Evolutionary conservation across 2,329 filamentous ascomycete species (phyloP), one percentile per base, ranked within the genome.

Genomic region (Emmonsia crescens): DNA sequence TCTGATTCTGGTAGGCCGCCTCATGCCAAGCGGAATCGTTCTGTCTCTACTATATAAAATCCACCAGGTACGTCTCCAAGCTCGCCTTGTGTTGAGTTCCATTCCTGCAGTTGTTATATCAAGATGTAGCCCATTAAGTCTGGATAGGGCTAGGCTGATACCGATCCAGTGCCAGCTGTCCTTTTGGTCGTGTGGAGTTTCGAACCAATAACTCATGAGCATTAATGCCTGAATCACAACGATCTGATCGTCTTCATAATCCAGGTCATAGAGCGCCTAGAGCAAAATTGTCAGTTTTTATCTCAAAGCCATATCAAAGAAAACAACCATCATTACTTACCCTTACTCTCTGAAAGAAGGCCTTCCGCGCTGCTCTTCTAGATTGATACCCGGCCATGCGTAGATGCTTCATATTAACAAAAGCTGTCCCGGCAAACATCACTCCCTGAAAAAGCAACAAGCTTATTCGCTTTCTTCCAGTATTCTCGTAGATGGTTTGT

Each of bases 111-210:
- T 88, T 38, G 83, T 83, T 1, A 91, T 91, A 69, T 96, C 89
- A 65, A 92, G 88, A 74, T 97, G 91, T 21, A 96, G 81, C 5
- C 92, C 92, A 66, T 96, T 96, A 16, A 91, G 96, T 73, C 96
- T 91, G 59, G 91, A 91, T 55, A 96, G 80, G 16, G 92, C 96
- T 63, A 96, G 89, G 48, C 92, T 92, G 44, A 96, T 90, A 21
- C 93, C 93, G 89, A 96, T 96, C 93, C 92, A 96, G 72, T 96
- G 92, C 89, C 93, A 96, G 56, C 92, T 96, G 73, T 96, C 93
- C 75, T 96, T 96, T 72, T 96, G 91, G 73, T 96, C 92, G 75
- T 96, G 91, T 0, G 92, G 92, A 10, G 91, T 96, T 76, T 96
- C 92, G 73, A 96, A 96, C 89, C 93, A 97, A 74, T 96, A 96